Conservation (phyloP, 352 stramenopile species). For the Pythium graminicola region DNA sequence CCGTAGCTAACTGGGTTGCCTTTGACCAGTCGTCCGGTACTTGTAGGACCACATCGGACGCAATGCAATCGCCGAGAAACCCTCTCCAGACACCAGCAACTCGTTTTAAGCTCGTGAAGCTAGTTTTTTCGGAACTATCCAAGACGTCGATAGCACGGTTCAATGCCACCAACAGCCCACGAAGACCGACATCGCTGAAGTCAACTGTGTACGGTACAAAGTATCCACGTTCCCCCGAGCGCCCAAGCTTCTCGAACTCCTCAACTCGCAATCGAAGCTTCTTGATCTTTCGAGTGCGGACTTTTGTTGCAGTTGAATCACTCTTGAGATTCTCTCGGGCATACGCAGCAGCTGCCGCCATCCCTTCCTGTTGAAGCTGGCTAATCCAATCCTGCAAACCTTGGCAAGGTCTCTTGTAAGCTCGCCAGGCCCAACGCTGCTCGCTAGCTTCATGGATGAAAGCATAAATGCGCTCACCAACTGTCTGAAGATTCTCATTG, state of each 20-base stretch:
- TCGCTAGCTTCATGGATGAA: conserved; percentile 32
- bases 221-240: conserved; percentile 27
- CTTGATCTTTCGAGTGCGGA: conserved; percentile 44
- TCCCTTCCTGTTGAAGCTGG: conserved; percentile 23
- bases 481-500: conserved; percentile 12
- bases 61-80: conserved; percentile 16
- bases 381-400: conserved; percentile 50
- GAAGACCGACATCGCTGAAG: conserved; percentile 41
- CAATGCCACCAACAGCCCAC: conserved; percentile 13
- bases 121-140: background rate
- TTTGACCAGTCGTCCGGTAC: background rate
- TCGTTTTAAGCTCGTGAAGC: background rate
- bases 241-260: conserved; percentile 26
- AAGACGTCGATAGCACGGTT: conserved; percentile 1
- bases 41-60: conserved; percentile 10
- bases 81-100: conserved; percentile 9
- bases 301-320: conserved; percentile 22
- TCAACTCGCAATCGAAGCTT: conserved; percentile 41
- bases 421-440: conserved; percentile 33
- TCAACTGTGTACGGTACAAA: conserved; percentile 59
- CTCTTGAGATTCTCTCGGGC: conserved; percentile 6
- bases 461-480: conserved; percentile 28
- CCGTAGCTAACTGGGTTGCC: background rate
- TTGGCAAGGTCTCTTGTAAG: conserved; percentile 37
- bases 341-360: conserved; percentile 1